phyloP scores from a whole-genome alignment of 148 eudicot genomes.

The Nyssa sinensis region DNA sequence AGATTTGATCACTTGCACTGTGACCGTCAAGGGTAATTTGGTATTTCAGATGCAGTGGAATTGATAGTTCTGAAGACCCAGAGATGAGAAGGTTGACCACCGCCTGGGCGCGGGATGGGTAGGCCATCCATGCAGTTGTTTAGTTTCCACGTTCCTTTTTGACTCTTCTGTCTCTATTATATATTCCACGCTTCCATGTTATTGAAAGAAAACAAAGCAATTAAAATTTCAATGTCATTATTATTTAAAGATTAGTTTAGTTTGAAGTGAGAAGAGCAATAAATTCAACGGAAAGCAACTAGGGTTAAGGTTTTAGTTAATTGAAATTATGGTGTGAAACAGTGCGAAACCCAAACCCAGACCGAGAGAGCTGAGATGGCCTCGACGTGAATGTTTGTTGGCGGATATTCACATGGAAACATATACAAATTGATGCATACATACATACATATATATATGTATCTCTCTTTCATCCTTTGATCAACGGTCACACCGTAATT shows the following conservation, averaged over 20 bases:
- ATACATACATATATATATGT: conserved; percentile 14
- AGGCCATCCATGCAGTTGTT: conserved; percentile 46
- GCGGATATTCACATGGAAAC: conserved; percentile 41
- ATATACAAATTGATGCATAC: conserved; percentile 7
- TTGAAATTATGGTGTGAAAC: not conserved
- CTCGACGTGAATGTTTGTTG: conserved; percentile 50
- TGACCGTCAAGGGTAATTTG: conserved; percentile 9
- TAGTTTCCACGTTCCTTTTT: conserved; percentile 45
- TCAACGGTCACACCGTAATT: conserved; percentile 13
- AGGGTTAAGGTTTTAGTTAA: not conserved
- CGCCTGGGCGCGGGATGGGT: conserved; percentile 61
- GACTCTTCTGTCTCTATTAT: conserved; percentile 32
- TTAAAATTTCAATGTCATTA: too few species aligned
- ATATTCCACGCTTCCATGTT: too few species aligned
- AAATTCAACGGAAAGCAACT: not conserved
- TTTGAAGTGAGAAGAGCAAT: not conserved
- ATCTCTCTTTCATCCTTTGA: conserved; percentile 30
- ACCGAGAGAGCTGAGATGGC: conserved; percentile 22
- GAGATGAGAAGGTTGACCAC: conserved; percentile 49
- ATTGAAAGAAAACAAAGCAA: too few species aligned
- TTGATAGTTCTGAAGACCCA: not conserved
- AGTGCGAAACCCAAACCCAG: not conserved
- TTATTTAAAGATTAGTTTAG: too few species aligned
- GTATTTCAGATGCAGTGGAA: not conserved
- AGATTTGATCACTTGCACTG: too few species aligned